Conservation (phyloP, 495 filamentous ascomycete genomes). For the Sphaerosporella brunnea region DNA sequence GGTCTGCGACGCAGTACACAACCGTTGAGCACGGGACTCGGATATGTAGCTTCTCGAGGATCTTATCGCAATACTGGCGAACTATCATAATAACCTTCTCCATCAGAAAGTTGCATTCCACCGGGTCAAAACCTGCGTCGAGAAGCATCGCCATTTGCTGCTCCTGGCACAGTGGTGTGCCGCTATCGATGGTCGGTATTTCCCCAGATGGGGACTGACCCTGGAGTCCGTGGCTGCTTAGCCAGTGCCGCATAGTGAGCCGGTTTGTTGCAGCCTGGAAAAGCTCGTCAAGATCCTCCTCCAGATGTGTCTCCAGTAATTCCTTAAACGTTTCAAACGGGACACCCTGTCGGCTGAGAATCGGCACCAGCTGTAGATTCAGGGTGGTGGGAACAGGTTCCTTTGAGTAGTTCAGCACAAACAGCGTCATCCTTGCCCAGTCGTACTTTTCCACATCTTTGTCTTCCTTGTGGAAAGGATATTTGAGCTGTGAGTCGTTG, state of each 20-base stretch:
- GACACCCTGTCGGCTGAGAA: constrained; percentile 50
- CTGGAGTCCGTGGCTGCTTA: constrained; percentile 26
- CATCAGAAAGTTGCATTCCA: constrained; percentile 39
- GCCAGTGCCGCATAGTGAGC: constrained; percentile 38
- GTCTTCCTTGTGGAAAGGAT: constrained; percentile 41
- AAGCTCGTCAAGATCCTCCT: constrained; percentile 41
- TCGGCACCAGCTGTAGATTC: constrained; percentile 60
- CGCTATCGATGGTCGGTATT: constrained; percentile 22
- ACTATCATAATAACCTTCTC: constrained; percentile 39
- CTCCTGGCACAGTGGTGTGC: constrained; percentile 34
- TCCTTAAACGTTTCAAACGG: constrained; percentile 33
- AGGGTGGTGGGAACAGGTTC: constrained; percentile 46
- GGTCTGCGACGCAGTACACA: constrained; percentile 68
- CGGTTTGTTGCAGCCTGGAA: constrained; percentile 38
- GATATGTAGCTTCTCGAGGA: constrained; percentile 49
- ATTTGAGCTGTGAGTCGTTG: constrained; percentile 64
- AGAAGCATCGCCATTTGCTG: constrained; percentile 40
- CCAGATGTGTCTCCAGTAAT: constrained; percentile 41
- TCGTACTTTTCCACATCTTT: constrained; percentile 27
- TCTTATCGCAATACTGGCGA: constrained; percentile 35
- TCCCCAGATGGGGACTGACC: constrained; percentile 11
- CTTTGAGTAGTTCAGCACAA: constrained; percentile 47
- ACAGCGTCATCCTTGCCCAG: constrained; percentile 47
- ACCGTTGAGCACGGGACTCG: constrained; percentile 56
- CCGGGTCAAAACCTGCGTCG: constrained; percentile 28